These are phyloP conservation scores for Allomyces macrogynus DNA, from an alignment of 192 early-diverging fungal genomes.

Conservation along the genomic window DNA sequence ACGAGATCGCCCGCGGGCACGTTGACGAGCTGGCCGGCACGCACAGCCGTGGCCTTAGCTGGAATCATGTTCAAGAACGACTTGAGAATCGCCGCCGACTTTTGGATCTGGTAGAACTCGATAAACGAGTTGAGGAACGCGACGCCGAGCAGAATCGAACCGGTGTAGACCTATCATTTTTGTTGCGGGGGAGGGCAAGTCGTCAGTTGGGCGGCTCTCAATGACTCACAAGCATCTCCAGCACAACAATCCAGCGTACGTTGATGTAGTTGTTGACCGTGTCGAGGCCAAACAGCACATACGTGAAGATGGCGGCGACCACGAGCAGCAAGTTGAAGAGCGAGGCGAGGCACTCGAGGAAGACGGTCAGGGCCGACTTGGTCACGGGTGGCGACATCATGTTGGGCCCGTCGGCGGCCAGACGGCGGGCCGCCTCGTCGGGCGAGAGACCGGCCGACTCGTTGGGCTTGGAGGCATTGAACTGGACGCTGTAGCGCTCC, in stretches of 20 bases:
- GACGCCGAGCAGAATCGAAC: conserved; percentile 68
- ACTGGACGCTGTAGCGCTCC: conserved; percentile 18
- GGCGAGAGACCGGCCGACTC: conserved; percentile 47
- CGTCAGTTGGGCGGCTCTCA: background rate
- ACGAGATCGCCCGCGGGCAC: conserved; percentile 55
- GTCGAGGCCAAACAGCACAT: conserved; percentile 63
- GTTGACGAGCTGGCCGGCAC: conserved; percentile 48
- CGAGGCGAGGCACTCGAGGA: conserved; percentile 45
- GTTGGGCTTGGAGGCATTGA: conserved; percentile 38
- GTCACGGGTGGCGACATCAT: conserved; percentile 70
- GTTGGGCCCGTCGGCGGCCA: conserved; percentile 60
- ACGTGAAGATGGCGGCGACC: conserved; percentile 57
- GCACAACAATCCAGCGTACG: background rate
- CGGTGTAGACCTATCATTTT: conserved; percentile 60
- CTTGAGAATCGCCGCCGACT: conserved; percentile 69
- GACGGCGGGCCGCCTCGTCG: conserved; percentile 37
- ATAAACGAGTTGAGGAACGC: conserved; percentile 78
- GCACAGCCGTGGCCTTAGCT: conserved; percentile 53
- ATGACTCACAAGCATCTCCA: conserved; percentile 1
- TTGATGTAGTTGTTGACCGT: conserved; percentile 35
- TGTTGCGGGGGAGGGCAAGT: conserved; percentile 2
- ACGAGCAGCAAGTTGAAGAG: conserved; percentile 84
- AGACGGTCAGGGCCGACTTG: conserved; percentile 50
- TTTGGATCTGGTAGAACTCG: conserved; percentile 83
- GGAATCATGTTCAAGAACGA: conserved; percentile 86